These are phyloP conservation scores for Nakazawaea sp. DNA, from an alignment of 805 yeast species.

Conservation along the genomic window DNA sequence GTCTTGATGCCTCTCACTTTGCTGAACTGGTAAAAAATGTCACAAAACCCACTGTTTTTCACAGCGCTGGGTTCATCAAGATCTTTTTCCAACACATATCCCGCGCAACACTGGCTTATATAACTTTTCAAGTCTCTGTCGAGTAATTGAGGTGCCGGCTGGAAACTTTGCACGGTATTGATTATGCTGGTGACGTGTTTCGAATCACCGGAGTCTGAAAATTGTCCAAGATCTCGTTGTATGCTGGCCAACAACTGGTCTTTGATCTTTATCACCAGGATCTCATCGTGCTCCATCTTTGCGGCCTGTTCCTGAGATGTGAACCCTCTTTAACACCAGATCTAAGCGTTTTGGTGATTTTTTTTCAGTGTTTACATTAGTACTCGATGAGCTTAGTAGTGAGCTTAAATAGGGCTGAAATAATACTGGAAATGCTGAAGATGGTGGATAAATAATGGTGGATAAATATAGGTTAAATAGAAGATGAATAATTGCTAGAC, in stretches of 20 bases:
- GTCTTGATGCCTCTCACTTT: slow-evolving; percentile 64
- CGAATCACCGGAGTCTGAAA: too few species aligned
- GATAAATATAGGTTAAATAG: too few species aligned
- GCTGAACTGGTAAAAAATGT: slow-evolving; percentile 49
- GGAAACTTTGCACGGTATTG: slow-evolving; percentile 38
- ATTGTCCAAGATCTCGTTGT: background rate
- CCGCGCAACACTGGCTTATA: slow-evolving; percentile 21
- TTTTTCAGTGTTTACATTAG: too few species aligned
- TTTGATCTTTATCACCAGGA: slow-evolving; percentile 5
- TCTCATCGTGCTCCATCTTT: slow-evolving; percentile 9
- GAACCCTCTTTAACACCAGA: background rate
- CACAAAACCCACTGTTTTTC: slow-evolving; percentile 13
- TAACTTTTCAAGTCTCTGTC: slow-evolving; percentile 32
- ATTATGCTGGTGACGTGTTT: background rate
- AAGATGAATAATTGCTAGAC: slow-evolving; percentile 13
- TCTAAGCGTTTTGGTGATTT: too few species aligned
- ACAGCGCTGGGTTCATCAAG: too few species aligned
- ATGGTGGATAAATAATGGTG: too few species aligned
- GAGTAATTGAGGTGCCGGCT: slow-evolving; percentile 44
- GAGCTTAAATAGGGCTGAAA: too few species aligned
- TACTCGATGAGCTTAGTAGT: too few species aligned
- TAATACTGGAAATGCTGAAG: too few species aligned
- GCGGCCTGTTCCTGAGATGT: background rate
- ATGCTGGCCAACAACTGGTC: slow-evolving; percentile 2
- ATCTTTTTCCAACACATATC: slow-evolving; percentile 17